These are phyloP conservation scores for Bipolaris bicolor DNA, from an alignment of 2,329 filamentous ascomycete genomes.

Conservation along the genomic window DNA sequence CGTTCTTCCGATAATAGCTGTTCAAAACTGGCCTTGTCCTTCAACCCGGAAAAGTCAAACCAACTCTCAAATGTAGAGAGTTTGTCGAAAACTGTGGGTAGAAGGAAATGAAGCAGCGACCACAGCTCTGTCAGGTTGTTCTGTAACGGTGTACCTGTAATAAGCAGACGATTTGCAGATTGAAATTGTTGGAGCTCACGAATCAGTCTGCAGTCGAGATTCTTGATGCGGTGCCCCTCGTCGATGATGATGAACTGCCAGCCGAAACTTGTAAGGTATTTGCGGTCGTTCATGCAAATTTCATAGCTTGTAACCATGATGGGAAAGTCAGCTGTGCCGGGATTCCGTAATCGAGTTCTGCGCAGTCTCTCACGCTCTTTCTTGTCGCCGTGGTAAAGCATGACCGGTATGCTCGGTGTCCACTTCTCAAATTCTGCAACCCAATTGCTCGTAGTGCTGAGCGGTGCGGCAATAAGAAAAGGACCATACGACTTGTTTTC, in stretches of 20 bases:
- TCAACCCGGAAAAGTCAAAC: constrained; percentile 95
- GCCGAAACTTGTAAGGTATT: constrained; percentile 79
- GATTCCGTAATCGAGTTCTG: constrained; percentile 70
- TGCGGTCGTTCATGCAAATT: constrained; percentile 89
- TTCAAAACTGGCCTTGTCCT: constrained; percentile 79
- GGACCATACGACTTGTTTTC: constrained; percentile 89
- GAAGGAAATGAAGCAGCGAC: constrained; percentile 91
- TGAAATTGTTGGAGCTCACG: constrained; percentile 86
- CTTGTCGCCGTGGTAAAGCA: constrained; percentile 89
- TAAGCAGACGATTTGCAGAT: constrained; percentile 87
- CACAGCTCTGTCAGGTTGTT: constrained; percentile 95
- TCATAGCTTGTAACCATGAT: constrained; percentile 96
- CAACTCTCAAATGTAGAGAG: constrained; percentile 91
- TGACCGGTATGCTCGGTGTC: constrained; percentile 85
- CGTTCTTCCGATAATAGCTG: constrained; percentile 80
- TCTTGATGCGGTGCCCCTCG: constrained; percentile 96
- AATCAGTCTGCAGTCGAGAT: constrained; percentile 90
- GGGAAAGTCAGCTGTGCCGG: constrained; percentile 76
- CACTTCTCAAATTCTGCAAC: constrained; percentile 90
- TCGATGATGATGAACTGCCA: constrained; percentile 99
- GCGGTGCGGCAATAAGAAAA: constrained; percentile 85
- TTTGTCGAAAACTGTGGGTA: constrained; percentile 91
- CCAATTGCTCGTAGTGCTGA: constrained; percentile 96
- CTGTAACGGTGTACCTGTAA: constrained; percentile 92
- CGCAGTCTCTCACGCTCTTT: constrained; percentile 78